phyloP scores from a whole-genome alignment of 2,329 filamentous ascomycete genomes.

The Neurospora sp. region DNA sequence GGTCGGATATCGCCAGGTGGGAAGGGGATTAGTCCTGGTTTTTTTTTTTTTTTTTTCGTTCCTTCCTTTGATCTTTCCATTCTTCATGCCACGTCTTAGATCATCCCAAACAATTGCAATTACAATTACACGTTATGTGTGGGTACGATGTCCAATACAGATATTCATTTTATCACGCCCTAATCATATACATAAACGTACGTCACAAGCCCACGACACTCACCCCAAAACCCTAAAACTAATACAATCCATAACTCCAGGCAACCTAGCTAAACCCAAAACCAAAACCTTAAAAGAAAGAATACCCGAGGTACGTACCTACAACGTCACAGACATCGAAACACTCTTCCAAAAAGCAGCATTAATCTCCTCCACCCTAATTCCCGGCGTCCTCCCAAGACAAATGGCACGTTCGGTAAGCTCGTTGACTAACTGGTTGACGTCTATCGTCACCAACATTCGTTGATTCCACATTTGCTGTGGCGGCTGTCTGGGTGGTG shows the following conservation, averaged over 20 bases:
- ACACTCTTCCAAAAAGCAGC: conserved; percentile 18
- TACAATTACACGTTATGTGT: too few species aligned
- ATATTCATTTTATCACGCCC: too few species aligned
- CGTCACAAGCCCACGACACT: too few species aligned
- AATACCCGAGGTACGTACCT: background rate
- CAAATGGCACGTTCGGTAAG: conserved; percentile 20
- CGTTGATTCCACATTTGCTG: conserved; percentile 1
- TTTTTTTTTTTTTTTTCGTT: background rate
- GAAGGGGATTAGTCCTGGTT: accelerated
- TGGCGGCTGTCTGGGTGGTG: background rate
- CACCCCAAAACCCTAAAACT: background rate
- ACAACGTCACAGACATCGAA: background rate
- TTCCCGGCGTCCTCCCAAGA: conserved; percentile 23
- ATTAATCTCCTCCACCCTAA: conserved; percentile 22
- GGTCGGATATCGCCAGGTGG: background rate
- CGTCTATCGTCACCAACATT: conserved; percentile 18
- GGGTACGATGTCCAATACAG: too few species aligned
- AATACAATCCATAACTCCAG: background rate
- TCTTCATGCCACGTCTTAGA: background rate
- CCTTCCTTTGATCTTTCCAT: background rate
- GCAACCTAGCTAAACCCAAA: background rate
- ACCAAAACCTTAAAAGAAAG: background rate
- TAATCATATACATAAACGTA: too few species aligned
- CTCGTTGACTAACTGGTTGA: conserved; percentile 20
- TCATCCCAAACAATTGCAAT: too few species aligned